phyloP scores from a whole-genome alignment of 352 stramenopile species.

The Phytophthora litchii region DNA sequence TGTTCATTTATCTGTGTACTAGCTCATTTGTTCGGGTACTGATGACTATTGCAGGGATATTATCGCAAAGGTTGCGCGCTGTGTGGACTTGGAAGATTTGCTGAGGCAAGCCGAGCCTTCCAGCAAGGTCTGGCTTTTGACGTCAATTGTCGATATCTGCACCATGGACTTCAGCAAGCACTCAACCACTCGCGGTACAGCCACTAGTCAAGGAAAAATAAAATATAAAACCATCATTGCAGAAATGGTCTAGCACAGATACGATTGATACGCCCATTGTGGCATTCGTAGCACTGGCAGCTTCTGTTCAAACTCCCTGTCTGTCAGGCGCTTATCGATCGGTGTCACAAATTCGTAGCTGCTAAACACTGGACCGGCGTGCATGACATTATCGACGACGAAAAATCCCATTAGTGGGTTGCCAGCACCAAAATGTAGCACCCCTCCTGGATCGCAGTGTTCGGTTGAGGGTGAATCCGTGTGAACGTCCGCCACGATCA shows the following conservation, averaged over 20 bases:
- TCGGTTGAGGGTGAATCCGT: constrained; percentile 4
- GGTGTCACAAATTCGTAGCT: constrained; percentile 24
- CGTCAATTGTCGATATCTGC: constrained; percentile 60
- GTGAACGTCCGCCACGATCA: constrained; percentile 21
- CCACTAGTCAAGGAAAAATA: constrained; percentile 12
- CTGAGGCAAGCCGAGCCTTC: constrained; percentile 62
- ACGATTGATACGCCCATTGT: constrained; percentile 13
- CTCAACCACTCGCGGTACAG: constrained; percentile 36
- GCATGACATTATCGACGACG: constrained; percentile 13
- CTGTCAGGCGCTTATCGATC: constrained; percentile 11
- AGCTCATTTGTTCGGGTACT: background rate
- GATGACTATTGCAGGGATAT: constrained; percentile 48
- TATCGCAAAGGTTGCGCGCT: constrained; percentile 74
- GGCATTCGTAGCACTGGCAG: constrained; percentile 1
- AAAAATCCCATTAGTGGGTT: constrained; percentile 12
- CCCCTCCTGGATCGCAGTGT: constrained; percentile 10
- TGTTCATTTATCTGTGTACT: background rate
- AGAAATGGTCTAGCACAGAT: background rate
- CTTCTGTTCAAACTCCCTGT: constrained; percentile 3
- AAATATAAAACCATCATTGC: background rate
- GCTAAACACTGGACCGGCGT: constrained; percentile 20
- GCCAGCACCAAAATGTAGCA: constrained; percentile 18
- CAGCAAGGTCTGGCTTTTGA: constrained; percentile 71
- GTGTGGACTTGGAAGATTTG: constrained; percentile 51
- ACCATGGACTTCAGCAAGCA: constrained; percentile 57